Evolutionary conservation across 441 rosid genomes (phyloP).

Genomic region (Gossypium aridum): DNA sequence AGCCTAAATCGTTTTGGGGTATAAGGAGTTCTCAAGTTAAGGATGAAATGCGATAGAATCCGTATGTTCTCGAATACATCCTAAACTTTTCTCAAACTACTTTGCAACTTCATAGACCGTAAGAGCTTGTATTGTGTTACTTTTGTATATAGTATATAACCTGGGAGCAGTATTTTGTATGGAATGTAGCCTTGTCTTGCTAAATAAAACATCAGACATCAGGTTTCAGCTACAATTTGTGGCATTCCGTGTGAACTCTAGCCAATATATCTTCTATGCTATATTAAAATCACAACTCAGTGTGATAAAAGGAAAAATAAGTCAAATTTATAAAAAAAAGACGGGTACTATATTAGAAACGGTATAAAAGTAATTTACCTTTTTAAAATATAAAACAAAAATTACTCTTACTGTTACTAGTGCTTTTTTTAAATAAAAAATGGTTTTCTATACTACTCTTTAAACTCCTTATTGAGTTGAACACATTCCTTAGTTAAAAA

Average conservation of each 20-base stretch:
- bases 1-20: slow-evolving; percentile 88
- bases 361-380: not conserved
- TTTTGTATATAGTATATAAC: not conserved
- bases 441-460: no score
- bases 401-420: no score
- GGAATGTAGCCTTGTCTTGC: not conserved
- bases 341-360: no score
- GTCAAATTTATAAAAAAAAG: no score
- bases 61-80: not conserved
- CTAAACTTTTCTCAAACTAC: not conserved
- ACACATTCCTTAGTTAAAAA: no score
- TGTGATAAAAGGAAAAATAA: no score
- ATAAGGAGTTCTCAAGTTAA: slow-evolving; percentile 72
- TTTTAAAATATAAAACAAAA: no score
- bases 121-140: not conserved
- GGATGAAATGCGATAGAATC: slow-evolving; percentile 25
- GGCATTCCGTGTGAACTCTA: not conserved
- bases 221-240: not conserved
- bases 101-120: not conserved
- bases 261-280: not conserved
- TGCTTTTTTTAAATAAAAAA: no score
- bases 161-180: not conserved
- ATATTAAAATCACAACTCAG: no score
- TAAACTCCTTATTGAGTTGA: no score
- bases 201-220: not conserved